Evolutionary conservation across 306 rosid genomes (phyloP).

Genomic region (Echinosophora koreensis): DNA sequence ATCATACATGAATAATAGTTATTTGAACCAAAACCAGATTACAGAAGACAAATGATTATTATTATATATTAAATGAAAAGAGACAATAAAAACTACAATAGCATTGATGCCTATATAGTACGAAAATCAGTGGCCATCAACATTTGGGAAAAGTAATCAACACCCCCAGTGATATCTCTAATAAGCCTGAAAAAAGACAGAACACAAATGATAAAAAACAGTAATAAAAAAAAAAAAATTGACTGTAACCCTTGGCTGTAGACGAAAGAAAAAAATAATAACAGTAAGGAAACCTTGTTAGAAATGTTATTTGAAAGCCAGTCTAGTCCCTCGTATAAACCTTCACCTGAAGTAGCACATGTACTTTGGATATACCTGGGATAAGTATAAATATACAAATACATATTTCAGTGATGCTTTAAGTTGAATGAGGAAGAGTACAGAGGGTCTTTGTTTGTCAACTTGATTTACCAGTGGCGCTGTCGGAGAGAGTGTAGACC

Average conservation of each 20-base stretch:
- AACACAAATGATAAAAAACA: neutral
- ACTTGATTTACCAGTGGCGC: constrained; percentile 64
- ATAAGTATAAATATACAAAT: constrained; percentile 12
- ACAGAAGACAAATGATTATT: constrained; percentile 10
- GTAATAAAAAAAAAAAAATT: neutral
- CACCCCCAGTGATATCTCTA: constrained; percentile 32
- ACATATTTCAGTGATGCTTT: constrained; percentile 7
- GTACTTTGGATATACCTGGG: constrained; percentile 78
- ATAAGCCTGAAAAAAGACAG: constrained; percentile 39
- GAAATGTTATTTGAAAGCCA: constrained; percentile 81
- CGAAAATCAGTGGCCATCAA: neutral
- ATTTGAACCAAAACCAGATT: constrained; percentile 35
- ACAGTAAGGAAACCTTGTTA: constrained; percentile 52
- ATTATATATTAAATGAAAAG: neutral
- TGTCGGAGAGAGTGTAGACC: constrained; percentile 75
- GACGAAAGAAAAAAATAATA: neutral
- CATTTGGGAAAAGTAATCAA: constrained; percentile 19
- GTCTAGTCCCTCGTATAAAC: constrained; percentile 76
- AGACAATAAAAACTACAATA: constrained; percentile 12
- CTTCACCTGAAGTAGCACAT: constrained; percentile 84
- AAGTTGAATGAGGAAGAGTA: neutral
- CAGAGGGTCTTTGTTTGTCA: neutral
- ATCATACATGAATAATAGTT: constrained; percentile 6
- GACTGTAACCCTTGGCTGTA: neutral
- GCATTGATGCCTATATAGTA: constrained; percentile 25